Percentiles rank a stretch among this genome's conserved stretches.
These are phyloP conservation scores for Mangifera indica DNA, from an alignment of 345 rosid genomes.

Conservation along the genomic window DNA sequence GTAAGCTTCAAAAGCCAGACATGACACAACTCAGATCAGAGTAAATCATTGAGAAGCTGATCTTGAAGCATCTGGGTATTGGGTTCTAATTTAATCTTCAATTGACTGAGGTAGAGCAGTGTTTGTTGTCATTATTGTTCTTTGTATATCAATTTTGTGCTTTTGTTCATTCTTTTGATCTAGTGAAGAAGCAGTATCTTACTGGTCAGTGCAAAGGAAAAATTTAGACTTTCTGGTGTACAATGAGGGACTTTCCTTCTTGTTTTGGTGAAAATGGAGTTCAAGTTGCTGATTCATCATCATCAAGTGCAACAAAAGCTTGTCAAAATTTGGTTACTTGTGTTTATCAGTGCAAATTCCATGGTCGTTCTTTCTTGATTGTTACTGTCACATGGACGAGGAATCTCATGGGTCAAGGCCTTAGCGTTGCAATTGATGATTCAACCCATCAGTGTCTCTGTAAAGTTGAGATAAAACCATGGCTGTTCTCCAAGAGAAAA, in stretches of 20 bases:
- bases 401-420: conserved; percentile 83
- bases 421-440: conserved; percentile 68
- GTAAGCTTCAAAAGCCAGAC: conserved; percentile 4
- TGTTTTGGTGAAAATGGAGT: conserved; percentile 96
- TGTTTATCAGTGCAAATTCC: conserved; percentile 66
- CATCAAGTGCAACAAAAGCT: conserved; percentile 52
- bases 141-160: neutral
- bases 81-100: conserved; percentile 35
- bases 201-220: neutral
- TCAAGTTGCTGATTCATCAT: conserved; percentile 82
- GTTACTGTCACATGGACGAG: conserved; percentile 75
- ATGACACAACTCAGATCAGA: conserved; percentile 25
- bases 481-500: conserved; percentile 82
- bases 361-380: conserved; percentile 57
- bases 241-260: conserved; percentile 94
- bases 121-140: neutral
- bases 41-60: conserved; percentile 23
- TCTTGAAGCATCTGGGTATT: conserved; percentile 31
- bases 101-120: conserved; percentile 29
- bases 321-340: conserved; percentile 81
- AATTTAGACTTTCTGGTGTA: neutral
- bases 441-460: conserved; percentile 61
- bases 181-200: conserved; percentile 6
- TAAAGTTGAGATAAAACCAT: conserved; percentile 85
- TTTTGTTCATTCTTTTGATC: neutral